These are phyloP conservation scores for Penstemon barbatus DNA, from an alignment of 257 asterid species.

Conservation along the genomic window DNA sequence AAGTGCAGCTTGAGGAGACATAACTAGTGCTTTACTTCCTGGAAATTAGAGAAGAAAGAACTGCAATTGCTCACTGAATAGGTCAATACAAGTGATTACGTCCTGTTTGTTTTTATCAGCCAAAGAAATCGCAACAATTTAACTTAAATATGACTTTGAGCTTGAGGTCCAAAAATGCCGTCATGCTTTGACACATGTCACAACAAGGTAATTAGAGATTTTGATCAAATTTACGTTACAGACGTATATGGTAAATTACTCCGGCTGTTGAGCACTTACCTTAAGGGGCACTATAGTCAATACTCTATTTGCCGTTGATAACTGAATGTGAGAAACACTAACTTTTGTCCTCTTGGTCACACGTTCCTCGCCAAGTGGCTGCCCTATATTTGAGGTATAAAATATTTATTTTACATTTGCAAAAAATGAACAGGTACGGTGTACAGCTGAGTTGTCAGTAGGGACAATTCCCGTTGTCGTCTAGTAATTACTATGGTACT, in stretches of 20 bases:
- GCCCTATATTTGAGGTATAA: background rate
- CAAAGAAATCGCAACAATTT: background rate
- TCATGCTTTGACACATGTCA: conserved; percentile 5
- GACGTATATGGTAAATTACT: background rate
- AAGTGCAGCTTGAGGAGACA: background rate
- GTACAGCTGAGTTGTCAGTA: background rate
- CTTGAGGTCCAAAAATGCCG: conserved; percentile 14
- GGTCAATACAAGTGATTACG: conserved; percentile 1
- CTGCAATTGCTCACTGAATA: background rate
- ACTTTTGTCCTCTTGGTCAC: background rate
- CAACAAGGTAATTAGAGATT: background rate
- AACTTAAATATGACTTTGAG: conserved; percentile 14
- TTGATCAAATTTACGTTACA: background rate
- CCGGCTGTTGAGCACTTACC: background rate
- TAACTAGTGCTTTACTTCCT: background rate
- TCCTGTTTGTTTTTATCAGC: background rate
- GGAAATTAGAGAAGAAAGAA: conserved; percentile 6
- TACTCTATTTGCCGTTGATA: background rate
- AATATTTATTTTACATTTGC: background rate
- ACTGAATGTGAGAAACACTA: background rate
- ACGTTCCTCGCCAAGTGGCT: background rate
- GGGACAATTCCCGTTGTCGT: background rate
- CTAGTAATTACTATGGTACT: background rate
- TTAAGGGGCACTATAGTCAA: conserved; percentile 4
- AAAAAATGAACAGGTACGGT: background rate